A percentile compares a stretch with the other conserved stretches of the same genome.
These are phyloP conservation scores for Henningerozyma blattae DNA, from an alignment of 805 yeast species.

Conservation along the genomic window DNA sequence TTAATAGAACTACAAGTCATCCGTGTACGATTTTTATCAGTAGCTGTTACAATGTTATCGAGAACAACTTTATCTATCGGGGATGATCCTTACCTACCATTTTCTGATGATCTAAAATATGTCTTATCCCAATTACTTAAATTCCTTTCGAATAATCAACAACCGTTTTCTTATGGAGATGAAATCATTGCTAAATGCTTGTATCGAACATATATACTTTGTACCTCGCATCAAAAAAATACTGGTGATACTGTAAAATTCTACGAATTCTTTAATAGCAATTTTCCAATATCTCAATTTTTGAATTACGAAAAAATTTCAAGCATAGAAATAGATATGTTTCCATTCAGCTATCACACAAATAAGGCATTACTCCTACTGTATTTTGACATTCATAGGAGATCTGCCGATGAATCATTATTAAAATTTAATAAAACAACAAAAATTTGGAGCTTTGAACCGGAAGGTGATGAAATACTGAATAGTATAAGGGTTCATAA, in stretches of 20 bases:
- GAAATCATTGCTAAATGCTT: constrained; percentile 10
- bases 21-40: background rate
- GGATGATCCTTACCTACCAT: background rate
- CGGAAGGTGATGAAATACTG: constrained; percentile 2
- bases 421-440: constrained; percentile 4
- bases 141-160: constrained; percentile 4
- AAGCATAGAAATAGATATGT: background rate
- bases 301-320: constrained; percentile 1
- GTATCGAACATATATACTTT: constrained; percentile 13
- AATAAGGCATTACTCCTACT: constrained; percentile 12
- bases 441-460: constrained; percentile 6
- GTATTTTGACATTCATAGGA: constrained; percentile 14
- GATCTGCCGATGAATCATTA: constrained; percentile 2
- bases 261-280: too few relatives aligned
- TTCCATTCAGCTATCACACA: constrained; percentile 5
- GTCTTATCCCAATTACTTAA: constrained; percentile 6
- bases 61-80: background rate
- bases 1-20: background rate
- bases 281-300: constrained; percentile 15
- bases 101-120: constrained; percentile 11
- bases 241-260: constrained; percentile 6
- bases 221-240: background rate
- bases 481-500: background rate
- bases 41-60: background rate
- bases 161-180: background rate